phyloP scores from a whole-genome alignment of 2,329 filamentous ascomycete genomes.

The Fusarium cicatricum region DNA sequence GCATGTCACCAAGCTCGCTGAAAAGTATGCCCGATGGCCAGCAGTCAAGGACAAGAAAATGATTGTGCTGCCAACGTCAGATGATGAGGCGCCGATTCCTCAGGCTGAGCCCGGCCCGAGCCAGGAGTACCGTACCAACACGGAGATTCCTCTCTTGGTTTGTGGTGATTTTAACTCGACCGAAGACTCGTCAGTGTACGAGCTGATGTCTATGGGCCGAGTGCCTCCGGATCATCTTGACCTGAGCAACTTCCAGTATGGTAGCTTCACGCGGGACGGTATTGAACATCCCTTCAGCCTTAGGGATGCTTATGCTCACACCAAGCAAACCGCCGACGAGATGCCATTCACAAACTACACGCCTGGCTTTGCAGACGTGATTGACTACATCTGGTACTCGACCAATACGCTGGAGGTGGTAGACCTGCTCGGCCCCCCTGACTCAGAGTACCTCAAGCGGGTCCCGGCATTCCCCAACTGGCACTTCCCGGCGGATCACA shows the following conservation, averaged over 20 bases:
- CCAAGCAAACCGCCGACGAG: constrained; percentile 83
- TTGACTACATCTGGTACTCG: constrained; percentile 98
- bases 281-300: constrained; percentile 95
- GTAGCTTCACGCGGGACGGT: constrained; percentile 89
- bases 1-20: constrained; percentile 83
- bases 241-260: constrained; percentile 83
- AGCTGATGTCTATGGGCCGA: constrained; percentile 82
- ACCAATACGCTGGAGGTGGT: constrained; percentile 88
- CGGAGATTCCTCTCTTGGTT: constrained; percentile 88
- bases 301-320: constrained; percentile 85
- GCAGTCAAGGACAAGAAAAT: constrained; percentile 82
- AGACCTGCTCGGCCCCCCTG: constrained; percentile 84
- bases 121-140: constrained; percentile 83
- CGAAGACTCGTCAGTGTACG: constrained; percentile 87
- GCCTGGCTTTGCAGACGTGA: constrained; percentile 87
- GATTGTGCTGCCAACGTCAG: constrained; percentile 55
- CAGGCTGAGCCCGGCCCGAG: constrained; percentile 77
- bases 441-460: constrained; percentile 82
- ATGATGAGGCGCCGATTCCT: constrained; percentile 57
- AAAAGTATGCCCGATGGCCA: constrained; percentile 83
- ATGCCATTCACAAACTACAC: constrained; percentile 97
- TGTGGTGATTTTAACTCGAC: constrained; percentile 98
- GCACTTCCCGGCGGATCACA: constrained; percentile 93
- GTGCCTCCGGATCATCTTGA: constrained; percentile 83
- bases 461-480: constrained; percentile 94